phyloP scores from a whole-genome alignment of 768 basidiomycete genomes.

The Hygrophorus pudorinus region DNA sequence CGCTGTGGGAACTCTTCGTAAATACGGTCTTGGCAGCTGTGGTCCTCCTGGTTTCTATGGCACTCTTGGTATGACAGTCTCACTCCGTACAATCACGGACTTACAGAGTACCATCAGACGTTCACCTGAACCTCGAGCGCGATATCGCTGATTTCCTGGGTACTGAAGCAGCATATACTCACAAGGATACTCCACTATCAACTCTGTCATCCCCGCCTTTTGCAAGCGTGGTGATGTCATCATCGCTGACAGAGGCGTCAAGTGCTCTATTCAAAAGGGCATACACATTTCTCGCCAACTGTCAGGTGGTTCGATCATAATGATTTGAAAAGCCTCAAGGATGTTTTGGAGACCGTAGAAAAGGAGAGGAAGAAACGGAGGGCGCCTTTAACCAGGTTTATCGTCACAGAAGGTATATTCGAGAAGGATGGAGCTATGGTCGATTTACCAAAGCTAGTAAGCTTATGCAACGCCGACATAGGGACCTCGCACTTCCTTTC shows the following conservation, averaged over 20 bases:
- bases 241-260: slow-evolving; percentile 95
- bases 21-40: slow-evolving; percentile 91
- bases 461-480: slow-evolving; percentile 53
- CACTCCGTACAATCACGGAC: too few species aligned
- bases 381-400: slow-evolving; percentile 81
- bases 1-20: slow-evolving; percentile 76
- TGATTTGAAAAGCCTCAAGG: slow-evolving; percentile 83
- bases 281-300: slow-evolving; percentile 91
- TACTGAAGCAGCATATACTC: slow-evolving; percentile 82
- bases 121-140: slow-evolving; percentile 82
- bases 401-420: slow-evolving; percentile 95
- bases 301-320: slow-evolving; percentile 97
- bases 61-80: slow-evolving; percentile 60
- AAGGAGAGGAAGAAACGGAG: slow-evolving; percentile 85
- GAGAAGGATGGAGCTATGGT: slow-evolving; percentile 90
- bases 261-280: slow-evolving; percentile 93
- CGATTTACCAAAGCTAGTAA: slow-evolving; percentile 84
- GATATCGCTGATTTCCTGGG: slow-evolving; percentile 89
- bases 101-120: slow-evolving; percentile 42
- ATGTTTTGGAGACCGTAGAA: slow-evolving; percentile 71
- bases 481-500: slow-evolving; percentile 23
- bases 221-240: slow-evolving; percentile 97
- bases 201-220: slow-evolving; percentile 94
- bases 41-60: slow-evolving; percentile 98
- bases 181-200: slow-evolving; percentile 85